Conservation (phyloP, 768 basidiomycete species). For the Gymnopilus dilepis region DNA sequence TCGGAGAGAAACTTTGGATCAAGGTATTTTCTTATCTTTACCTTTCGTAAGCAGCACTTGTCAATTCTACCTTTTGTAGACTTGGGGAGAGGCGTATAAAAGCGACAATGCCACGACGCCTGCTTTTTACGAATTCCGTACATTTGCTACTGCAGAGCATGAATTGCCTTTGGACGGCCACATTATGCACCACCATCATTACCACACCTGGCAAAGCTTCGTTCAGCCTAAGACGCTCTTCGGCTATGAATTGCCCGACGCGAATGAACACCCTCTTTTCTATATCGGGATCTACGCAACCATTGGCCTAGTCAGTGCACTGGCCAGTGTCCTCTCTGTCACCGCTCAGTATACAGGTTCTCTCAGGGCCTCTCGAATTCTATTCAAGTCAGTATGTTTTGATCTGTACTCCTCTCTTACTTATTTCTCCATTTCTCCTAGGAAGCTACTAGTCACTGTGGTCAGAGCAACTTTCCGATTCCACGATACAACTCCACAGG, state of each 20-base stretch:
- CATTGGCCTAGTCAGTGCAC: constrained; percentile 53
- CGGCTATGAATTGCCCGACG: constrained; percentile 46
- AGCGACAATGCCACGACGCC: constrained; percentile 18
- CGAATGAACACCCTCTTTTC: constrained; percentile 62
- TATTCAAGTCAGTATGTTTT: constrained; percentile 36
- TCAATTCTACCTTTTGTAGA: constrained; percentile 32
- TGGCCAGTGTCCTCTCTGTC: constrained; percentile 48
- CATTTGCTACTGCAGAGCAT: constrained; percentile 43
- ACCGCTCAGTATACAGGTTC: constrained; percentile 61
- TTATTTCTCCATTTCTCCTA: constrained; percentile 36
- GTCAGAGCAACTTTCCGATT: constrained; percentile 86
- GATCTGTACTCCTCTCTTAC: constrained; percentile 16
- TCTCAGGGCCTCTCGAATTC: constrained; percentile 39
- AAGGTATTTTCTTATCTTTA: constrained; percentile 46
- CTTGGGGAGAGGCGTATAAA: constrained; percentile 72
- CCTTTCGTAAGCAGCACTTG: background rate
- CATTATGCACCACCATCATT: constrained; percentile 16
- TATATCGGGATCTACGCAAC: constrained; percentile 64
- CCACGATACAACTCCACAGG: constrained; percentile 84
- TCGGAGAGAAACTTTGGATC: constrained; percentile 77
- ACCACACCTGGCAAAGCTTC: constrained; percentile 31
- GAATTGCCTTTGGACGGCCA: constrained; percentile 41
- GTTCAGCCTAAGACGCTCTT: constrained; percentile 33
- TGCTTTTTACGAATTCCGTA: constrained; percentile 37
- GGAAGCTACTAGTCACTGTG: constrained; percentile 66